Percentiles rank a stretch among this genome's conserved stretches.
These are phyloP conservation scores for Termitomyces sp. DNA, from an alignment of 768 basidiomycete species.

Conservation along the genomic window DNA sequence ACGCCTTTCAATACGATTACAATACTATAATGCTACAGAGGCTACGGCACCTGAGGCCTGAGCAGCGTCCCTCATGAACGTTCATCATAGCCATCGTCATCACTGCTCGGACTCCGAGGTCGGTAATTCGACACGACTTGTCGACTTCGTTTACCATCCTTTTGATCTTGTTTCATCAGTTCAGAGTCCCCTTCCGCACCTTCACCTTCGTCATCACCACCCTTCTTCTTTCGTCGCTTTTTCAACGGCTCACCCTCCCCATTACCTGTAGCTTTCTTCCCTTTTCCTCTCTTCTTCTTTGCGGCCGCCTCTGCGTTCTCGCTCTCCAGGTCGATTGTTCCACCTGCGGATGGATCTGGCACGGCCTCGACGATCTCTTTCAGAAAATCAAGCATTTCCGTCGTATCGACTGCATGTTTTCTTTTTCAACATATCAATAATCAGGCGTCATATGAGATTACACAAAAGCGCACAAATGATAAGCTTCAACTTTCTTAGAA, in stretches of 20 bases:
- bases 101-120: constrained; percentile 30
- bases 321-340: constrained; percentile 66
- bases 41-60: not conserved
- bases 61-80: constrained; percentile 22
- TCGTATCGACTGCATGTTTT: constrained; percentile 87
- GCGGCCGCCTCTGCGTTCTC: constrained; percentile 42
- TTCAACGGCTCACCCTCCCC: constrained; percentile 34
- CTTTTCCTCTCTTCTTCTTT: constrained; percentile 57
- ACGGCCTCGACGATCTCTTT: constrained; percentile 85
- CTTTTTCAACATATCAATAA: constrained; percentile 32
- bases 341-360: constrained; percentile 83
- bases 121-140: constrained; percentile 25
- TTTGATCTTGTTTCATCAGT: constrained; percentile 17
- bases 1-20: constrained; percentile 10
- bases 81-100: constrained; percentile 39
- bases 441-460: not conserved
- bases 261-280: constrained; percentile 37
- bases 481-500: constrained; percentile 85
- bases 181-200: constrained; percentile 21
- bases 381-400: constrained; percentile 89
- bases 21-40: constrained; percentile 13
- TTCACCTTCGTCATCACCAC: constrained; percentile 24
- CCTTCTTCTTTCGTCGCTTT: constrained; percentile 46
- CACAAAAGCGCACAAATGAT: constrained; percentile 72
- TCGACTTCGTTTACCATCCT: constrained; percentile 13